Conservation (phyloP, 306 rosid genomes). For the Sphenostylis stenocarpa region DNA sequence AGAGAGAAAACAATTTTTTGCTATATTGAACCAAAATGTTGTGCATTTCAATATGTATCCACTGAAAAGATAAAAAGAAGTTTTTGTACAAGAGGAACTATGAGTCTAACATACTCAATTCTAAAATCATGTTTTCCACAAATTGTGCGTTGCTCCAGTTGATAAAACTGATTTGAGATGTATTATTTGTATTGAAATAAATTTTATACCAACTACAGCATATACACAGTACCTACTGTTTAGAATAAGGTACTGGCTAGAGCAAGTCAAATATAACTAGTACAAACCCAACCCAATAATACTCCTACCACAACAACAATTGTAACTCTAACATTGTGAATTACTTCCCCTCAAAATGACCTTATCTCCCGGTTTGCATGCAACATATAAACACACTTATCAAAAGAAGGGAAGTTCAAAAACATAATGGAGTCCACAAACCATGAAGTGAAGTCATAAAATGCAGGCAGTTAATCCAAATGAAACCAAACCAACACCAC, state of each 20-base stretch:
- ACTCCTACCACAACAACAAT: neutral
- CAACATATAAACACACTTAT: neutral
- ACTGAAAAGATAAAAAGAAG: neutral
- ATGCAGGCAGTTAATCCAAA: constrained; percentile 16
- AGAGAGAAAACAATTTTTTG: neutral
- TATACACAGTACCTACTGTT: neutral
- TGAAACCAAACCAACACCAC: neutral
- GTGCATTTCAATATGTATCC: neutral
- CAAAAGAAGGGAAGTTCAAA: neutral
- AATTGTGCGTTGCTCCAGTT: neutral
- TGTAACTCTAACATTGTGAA: neutral
- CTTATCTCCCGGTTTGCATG: neutral
- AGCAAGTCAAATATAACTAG: neutral
- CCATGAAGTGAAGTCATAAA: neutral
- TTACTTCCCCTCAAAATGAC: neutral
- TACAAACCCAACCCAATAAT: neutral
- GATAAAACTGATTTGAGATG: constrained; percentile 1
- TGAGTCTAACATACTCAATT: constrained; percentile 5
- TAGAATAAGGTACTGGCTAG: neutral
- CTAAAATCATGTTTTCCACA: neutral
- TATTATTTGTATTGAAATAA: neutral
- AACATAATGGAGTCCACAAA: constrained; percentile 5
- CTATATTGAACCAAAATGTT: constrained; percentile 23
- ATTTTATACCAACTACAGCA: neutral
- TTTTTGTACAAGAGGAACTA: constrained; percentile 1